Base-by-base conservation (phyloP, 2,329 filamentous ascomycete species). In the Alternaria triticimaculans region DNA sequence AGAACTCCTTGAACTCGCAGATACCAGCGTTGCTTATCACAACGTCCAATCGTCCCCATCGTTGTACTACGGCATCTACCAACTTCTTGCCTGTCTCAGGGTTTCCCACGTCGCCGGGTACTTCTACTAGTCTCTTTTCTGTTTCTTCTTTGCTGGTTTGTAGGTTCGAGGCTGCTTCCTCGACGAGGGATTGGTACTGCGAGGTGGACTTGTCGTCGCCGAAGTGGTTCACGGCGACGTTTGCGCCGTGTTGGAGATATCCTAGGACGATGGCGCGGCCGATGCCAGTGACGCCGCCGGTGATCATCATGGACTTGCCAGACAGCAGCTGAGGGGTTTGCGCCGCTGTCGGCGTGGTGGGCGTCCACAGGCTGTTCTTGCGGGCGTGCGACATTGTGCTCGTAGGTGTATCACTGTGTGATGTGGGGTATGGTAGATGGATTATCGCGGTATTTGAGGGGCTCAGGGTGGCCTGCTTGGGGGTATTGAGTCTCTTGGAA, bases 21-120 rank as follows among this genome's bases (percentile, higher is more conserved):
- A 97, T 87, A 7, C 94, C 94, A 5, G 94, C 94, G 82, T 97
- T 97, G 78, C 89, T 92, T 26, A 97, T 91, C 80, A 95, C 95
- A 7, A 97, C 84, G 80, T 86, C 83, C 43, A 86, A 61, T 41
- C 82, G 76, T 14, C 85, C 84, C 76, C 88, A 91, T 62, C 82
- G 81, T 62, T 86, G 78, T 1, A 94, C 90, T 0, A 91, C 89
- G 67, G 86, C 84, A 12, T 83, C 81, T 6, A 97, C 89, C 23
- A 97, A 86, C 26, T 86, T 82, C 46, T 85, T 82, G 9, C 92
- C 92, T 0, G 93, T 94, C 64, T 89, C 87, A 0, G 91, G 89
- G 67, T 92, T 86, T 1, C 90, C 88, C 26, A 97, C 90, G 77
- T 97, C 93, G 48, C 94, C 94, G 0, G 88, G 80, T 1, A 95